Evolutionary conservation across 352 stramenopile species (phyloP).

Genomic region (Aphanomyces invadans): DNA sequence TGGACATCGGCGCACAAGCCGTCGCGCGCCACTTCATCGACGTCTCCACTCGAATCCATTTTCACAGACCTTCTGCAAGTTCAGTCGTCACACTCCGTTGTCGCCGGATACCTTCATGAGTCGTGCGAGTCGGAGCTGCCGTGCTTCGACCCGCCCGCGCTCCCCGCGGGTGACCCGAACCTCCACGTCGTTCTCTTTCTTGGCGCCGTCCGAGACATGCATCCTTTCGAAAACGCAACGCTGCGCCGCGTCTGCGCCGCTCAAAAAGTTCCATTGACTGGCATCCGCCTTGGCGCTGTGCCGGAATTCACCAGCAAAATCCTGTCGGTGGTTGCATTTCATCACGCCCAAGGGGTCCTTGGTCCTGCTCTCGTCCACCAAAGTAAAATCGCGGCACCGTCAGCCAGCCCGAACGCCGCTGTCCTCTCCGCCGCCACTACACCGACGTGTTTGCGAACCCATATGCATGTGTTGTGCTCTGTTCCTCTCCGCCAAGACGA

Average conservation of each 20-base stretch:
- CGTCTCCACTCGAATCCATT: neutral
- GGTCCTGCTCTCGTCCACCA: neutral
- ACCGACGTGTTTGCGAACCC: too few species aligned
- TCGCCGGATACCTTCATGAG: constrained; percentile 8
- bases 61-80: neutral
- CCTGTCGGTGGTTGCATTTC: constrained; percentile 6
- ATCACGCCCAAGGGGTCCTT: constrained; percentile 5
- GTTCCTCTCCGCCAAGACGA: neutral
- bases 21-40: neutral
- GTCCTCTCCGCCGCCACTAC: neutral
- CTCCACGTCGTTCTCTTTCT: constrained; percentile 20
- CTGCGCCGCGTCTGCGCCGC: constrained; percentile 4
- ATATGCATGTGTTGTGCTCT: neutral
- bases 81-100: neutral
- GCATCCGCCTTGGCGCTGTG: constrained; percentile 6
- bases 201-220: constrained; percentile 18
- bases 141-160: neutral
- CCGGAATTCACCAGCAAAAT: constrained; percentile 22
- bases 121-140: constrained; percentile 18
- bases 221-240: neutral
- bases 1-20: neutral
- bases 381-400: neutral
- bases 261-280: constrained; percentile 1
- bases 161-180: neutral
- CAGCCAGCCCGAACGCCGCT: neutral